Conservation (phyloP, 306 rosid genomes). For the Cicer chorassanicum region DNA sequence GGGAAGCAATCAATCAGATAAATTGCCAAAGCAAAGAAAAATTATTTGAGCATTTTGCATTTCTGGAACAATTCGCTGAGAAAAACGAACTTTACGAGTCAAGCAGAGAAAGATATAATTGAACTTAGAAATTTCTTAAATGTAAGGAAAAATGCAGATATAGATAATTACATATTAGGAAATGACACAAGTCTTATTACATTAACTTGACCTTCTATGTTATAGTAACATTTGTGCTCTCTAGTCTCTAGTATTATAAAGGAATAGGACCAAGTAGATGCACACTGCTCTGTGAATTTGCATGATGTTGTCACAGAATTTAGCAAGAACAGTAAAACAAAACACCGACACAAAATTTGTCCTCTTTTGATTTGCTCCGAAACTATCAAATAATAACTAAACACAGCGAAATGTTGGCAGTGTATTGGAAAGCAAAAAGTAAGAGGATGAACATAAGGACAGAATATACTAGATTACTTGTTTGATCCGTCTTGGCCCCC, state of each 20-base stretch:
- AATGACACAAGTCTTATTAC: conserved; percentile 8
- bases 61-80: neutral
- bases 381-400: conserved; percentile 18
- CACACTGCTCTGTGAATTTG: conserved; percentile 26
- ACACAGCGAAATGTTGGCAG: neutral
- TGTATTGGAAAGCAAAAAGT: conserved; percentile 15
- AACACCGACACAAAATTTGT: neutral
- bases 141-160: neutral
- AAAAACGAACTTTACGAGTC: neutral
- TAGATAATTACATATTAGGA: conserved; percentile 27
- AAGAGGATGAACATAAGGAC: conserved; percentile 3
- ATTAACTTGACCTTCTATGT: conserved; percentile 5
- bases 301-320: conserved; percentile 23
- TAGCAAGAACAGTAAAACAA: conserved; percentile 24
- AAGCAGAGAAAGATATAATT: conserved; percentile 18
- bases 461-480: conserved; percentile 55
- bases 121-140: neutral
- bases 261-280: neutral
- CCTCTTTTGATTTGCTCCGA: neutral
- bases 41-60: neutral
- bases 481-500: conserved; percentile 93
- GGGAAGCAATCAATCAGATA: conserved; percentile 14
- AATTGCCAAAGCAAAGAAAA: neutral
- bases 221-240: neutral
- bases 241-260: conserved; percentile 8